These are phyloP conservation scores for Endogone sp. DNA, from an alignment of 192 early-diverging fungal genomes.

Conservation along the genomic window DNA sequence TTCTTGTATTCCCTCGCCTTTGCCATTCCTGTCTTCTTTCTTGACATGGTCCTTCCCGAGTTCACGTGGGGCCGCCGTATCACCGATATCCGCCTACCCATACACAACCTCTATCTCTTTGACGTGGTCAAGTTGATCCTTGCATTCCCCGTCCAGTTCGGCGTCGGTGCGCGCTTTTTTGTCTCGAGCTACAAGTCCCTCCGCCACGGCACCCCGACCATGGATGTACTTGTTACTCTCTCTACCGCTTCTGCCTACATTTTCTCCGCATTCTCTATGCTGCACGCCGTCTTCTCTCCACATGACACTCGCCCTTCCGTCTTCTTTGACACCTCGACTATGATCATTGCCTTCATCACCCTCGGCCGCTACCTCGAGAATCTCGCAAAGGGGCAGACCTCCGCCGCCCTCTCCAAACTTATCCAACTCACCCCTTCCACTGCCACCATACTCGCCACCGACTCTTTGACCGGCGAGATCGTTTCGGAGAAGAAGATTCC, in stretches of 20 bases:
- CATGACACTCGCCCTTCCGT: conserved; percentile 61
- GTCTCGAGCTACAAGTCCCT: conserved; percentile 58
- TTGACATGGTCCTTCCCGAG: conserved; percentile 65
- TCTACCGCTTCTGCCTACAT: conserved; percentile 84
- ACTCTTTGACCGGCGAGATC: conserved; percentile 42
- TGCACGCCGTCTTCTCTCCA: conserved; percentile 51
- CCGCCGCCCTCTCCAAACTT: conserved; percentile 81
- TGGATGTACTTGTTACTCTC: conserved; percentile 78
- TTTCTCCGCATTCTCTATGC: conserved; percentile 77
- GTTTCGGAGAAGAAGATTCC: conserved; percentile 70
- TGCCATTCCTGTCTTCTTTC: conserved; percentile 63
- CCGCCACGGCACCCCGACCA: conserved; percentile 63
- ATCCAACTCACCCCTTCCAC: conserved; percentile 81
- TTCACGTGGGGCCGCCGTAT: conserved; percentile 18
- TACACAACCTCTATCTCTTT: conserved; percentile 39
- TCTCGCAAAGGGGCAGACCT: conserved; percentile 91
- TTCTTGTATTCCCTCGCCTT: conserved; percentile 54
- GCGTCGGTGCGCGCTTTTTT: conserved; percentile 68
- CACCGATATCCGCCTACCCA: conserved; percentile 1
- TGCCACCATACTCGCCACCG: conserved; percentile 52
- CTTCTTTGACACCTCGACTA: conserved; percentile 92
- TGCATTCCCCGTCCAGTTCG: conserved; percentile 71
- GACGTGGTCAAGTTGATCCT: conserved; percentile 55
- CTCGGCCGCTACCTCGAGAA: conserved; percentile 94
- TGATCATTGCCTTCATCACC: conserved; percentile 90